Evolutionary conservation across 768 basidiomycete genomes (phyloP).

Genomic region (Amanita rimosa): DNA sequence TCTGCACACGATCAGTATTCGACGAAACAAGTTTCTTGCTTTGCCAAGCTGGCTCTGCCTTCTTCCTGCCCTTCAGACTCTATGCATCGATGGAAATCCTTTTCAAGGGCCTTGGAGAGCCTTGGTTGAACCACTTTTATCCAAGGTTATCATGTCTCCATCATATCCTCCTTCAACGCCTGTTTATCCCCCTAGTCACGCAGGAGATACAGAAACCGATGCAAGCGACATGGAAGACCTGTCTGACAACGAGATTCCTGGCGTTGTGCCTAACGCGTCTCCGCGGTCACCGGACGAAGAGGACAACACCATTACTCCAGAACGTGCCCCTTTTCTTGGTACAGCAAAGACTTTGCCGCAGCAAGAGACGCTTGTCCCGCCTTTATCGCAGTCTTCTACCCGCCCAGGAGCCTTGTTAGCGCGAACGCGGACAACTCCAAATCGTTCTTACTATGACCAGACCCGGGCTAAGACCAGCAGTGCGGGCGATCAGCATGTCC

Average conservation of each 20-base stretch:
- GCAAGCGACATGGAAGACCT: slow-evolving; percentile 43
- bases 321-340: slow-evolving; percentile 41
- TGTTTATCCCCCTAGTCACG: slow-evolving; percentile 39
- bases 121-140: slow-evolving; percentile 74
- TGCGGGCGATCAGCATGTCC: slow-evolving; percentile 13
- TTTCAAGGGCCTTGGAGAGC: slow-evolving; percentile 92
- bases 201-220: slow-evolving; percentile 28
- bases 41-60: slow-evolving; percentile 95
- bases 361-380: slow-evolving; percentile 14
- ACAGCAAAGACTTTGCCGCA: slow-evolving; percentile 42
- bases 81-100: slow-evolving; percentile 92
- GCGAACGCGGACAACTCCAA: slow-evolving; percentile 69
- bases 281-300: slow-evolving; percentile 40
- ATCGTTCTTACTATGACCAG: slow-evolving; percentile 39
- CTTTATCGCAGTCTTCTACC: slow-evolving; percentile 15
- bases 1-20: slow-evolving; percentile 82
- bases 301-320: slow-evolving; percentile 67
- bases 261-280: slow-evolving; percentile 22
- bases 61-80: slow-evolving; percentile 70
- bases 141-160: slow-evolving; percentile 48
- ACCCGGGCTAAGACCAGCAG: slow-evolving; percentile 22
- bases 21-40: slow-evolving; percentile 78
- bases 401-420: slow-evolving; percentile 40
- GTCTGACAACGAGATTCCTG: slow-evolving; percentile 44
- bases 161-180: slow-evolving; percentile 59